Evolutionary conservation across 2,329 filamentous ascomycete genomes (phyloP).

Genomic region (Pseudogymnoascus sp.): DNA sequence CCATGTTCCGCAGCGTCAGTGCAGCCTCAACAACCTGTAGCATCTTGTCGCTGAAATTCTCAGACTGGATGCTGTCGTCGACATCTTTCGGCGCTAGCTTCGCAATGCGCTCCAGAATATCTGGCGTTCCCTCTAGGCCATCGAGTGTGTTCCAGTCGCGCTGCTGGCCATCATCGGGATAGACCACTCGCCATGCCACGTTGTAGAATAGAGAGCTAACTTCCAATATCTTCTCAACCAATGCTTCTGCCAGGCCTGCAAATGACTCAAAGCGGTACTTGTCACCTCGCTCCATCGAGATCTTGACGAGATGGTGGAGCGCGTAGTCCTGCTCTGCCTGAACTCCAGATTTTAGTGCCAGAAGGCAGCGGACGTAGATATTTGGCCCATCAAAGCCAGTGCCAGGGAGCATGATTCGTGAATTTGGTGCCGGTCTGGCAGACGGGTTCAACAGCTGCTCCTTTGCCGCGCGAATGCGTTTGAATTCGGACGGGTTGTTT

Average conservation of each 20-base stretch:
- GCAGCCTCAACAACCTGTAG: slow-evolving; percentile 77
- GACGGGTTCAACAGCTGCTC: slow-evolving; percentile 30
- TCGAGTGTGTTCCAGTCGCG: slow-evolving; percentile 50
- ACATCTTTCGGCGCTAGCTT: slow-evolving; percentile 52
- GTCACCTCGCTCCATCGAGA: slow-evolving; percentile 87
- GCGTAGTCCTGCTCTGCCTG: slow-evolving; percentile 84
- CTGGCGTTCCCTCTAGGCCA: slow-evolving; percentile 56
- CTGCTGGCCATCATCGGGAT: slow-evolving; percentile 51
- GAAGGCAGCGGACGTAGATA: slow-evolving; percentile 82
- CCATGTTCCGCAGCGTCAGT: slow-evolving; percentile 89
- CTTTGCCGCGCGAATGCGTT: slow-evolving; percentile 41
- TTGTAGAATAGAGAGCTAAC: slow-evolving; percentile 74
- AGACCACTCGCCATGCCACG: slow-evolving; percentile 72
- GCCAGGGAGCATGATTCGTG: slow-evolving; percentile 52
- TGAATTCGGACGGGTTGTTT: slow-evolving; percentile 63
- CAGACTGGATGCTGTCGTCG: slow-evolving; percentile 62
- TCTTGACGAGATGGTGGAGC: slow-evolving; percentile 87
- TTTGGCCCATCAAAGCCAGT: slow-evolving; percentile 67
- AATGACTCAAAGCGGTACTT: slow-evolving; percentile 95
- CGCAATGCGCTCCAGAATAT: slow-evolving; percentile 65
- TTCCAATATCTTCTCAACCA: slow-evolving; percentile 77
- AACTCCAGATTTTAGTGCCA: slow-evolving; percentile 72
- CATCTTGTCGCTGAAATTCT: slow-evolving; percentile 61
- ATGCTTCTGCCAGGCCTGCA: slow-evolving; percentile 74
- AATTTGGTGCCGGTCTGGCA: slow-evolving; percentile 34